These are phyloP conservation scores for Trichoderma sp. DNA, from an alignment of 2,329 filamentous ascomycete genomes.

Conservation along the genomic window DNA sequence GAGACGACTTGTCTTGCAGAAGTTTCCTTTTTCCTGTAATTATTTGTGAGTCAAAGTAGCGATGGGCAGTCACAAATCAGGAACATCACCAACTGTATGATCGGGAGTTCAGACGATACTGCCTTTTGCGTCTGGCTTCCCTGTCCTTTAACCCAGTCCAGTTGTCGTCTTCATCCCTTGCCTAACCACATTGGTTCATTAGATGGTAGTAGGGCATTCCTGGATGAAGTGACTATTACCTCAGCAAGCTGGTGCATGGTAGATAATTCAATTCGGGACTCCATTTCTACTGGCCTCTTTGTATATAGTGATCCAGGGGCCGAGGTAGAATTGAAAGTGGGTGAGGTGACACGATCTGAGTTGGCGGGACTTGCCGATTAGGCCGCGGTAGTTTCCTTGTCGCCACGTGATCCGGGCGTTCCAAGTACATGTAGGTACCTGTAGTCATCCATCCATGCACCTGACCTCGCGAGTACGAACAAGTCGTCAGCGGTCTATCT, in stretches of 20 bases:
- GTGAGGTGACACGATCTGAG: not conserved
- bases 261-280: not conserved
- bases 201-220: not conserved
- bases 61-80: not conserved
- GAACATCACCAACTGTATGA: not conserved
- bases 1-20: not conserved
- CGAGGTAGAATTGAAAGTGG: not conserved
- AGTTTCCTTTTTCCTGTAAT: not conserved
- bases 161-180: not conserved
- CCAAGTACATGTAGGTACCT: not conserved
- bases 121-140: not conserved
- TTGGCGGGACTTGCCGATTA: not conserved
- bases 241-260: not conserved
- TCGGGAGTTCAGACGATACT: not conserved
- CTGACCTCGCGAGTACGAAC: no score
- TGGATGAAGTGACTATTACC: not conserved
- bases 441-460: not conserved
- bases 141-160: not conserved
- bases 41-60: no score
- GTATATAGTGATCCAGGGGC: no score
- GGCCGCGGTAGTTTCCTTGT: not conserved
- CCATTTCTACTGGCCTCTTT: not conserved
- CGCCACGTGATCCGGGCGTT: not conserved
- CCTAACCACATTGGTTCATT: not conserved
- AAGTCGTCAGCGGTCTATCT: no score